Evolutionary conservation across 2,329 filamentous ascomycete species (phyloP), one percentile per base, ranked within the genome.

Genomic region (Ascochyta koolunga): DNA sequence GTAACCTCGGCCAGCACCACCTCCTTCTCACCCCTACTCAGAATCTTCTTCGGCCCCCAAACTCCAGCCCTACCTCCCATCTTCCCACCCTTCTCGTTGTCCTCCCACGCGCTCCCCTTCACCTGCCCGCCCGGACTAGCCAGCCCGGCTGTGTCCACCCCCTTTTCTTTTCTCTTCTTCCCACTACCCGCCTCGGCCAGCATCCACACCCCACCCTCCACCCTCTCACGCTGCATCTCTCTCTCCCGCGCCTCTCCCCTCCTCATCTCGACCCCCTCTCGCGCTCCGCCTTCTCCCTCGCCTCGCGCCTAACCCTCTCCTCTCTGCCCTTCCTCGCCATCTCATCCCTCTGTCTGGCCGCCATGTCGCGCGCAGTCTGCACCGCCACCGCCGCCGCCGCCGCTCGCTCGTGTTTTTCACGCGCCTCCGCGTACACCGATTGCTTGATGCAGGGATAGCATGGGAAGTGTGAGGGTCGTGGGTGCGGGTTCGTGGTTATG

Each of bases 41-140:
- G 50, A 35, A 67, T 67, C 59, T 61, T 67, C 61, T 62, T 68
- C 9, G 64, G 64, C 8, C 62, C 64, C 65, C 65, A 68, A n/a
- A 31, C 29, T 3, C 65, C 65, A n/a, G 64, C 65, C 39, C 65
- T 48, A 29, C 65, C 64, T 21, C 60, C 54, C 15, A 29, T 7
- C 38, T 66, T 60, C 29, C 44, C 42, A 21, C 35, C 36, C 16
- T 43, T 37, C 7, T 58, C 50, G 18, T 54, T 65, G 37, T 55
- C 54, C 50, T 50, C 51, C 43, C 32, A 36, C 15, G n/a, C 25
- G 6, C 25, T 9, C 25, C 10, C 3, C 25, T 27, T 27, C 25
- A 11, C 25, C 22, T 24, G 22, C 22, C 4, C 4, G 7, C 22
- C 22, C 29, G 29, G 29, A 41, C 22, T 22, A 19, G 22, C 22